Conservation (phyloP, 2,329 filamentous ascomycete species). For the Endothia cerciana region DNA sequence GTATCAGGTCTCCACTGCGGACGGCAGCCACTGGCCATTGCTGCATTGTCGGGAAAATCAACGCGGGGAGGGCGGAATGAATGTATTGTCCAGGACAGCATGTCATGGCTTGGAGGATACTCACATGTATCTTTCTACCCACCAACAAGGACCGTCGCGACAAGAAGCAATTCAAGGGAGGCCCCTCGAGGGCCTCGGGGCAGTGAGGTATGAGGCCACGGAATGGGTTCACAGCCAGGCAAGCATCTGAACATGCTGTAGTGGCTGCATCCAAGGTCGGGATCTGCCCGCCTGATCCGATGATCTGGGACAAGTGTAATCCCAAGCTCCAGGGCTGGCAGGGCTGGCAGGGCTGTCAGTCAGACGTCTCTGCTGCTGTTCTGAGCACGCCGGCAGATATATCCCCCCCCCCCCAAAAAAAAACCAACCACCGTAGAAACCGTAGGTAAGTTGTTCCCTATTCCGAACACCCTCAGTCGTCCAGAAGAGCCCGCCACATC, state of each 20-base stretch:
- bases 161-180: too few relatives aligned
- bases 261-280: background rate
- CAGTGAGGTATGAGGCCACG: background rate
- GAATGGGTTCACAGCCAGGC: background rate
- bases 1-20: background rate
- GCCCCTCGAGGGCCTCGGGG: background rate
- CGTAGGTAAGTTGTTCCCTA: too few relatives aligned
- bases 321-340: too few relatives aligned
- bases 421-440: too few relatives aligned
- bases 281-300: background rate
- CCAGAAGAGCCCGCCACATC: too few relatives aligned
- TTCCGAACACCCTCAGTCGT: too few relatives aligned
- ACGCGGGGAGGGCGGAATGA: background rate
- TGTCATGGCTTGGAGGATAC: background rate
- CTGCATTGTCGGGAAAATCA: background rate
- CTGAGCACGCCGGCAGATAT: too few relatives aligned
- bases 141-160: too few relatives aligned
- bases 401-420: too few relatives aligned
- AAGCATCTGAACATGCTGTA: background rate
- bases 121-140: too few relatives aligned
- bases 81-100: background rate
- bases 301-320: too few relatives aligned
- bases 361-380: background rate
- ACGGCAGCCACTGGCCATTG: background rate
- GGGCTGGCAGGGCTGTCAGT: background rate